Evolutionary conservation across 148 eudicot species (phyloP).

Genomic region (Amaranthus cruentus): DNA sequence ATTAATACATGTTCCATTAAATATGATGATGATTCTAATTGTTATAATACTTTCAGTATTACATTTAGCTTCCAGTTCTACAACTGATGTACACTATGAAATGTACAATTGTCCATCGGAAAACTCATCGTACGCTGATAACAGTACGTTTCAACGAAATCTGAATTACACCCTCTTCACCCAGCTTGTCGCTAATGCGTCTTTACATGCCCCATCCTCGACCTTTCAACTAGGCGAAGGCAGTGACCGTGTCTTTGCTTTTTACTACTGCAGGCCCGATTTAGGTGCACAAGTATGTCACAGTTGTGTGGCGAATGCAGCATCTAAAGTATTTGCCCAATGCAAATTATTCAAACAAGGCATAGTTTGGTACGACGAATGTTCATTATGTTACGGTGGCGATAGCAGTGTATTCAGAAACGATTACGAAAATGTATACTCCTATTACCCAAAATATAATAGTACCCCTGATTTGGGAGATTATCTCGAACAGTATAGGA

Average conservation of each 20-base stretch:
- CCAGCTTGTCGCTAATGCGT: neutral
- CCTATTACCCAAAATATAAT: neutral
- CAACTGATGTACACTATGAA: neutral
- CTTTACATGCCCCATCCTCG: conserved; percentile 1
- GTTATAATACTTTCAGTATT: too few relatives aligned
- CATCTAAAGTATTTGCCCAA: neutral
- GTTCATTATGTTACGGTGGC: conserved; percentile 25
- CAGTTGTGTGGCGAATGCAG: conserved; percentile 18
- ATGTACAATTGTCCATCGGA: conserved; percentile 3
- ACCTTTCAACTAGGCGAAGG: neutral
- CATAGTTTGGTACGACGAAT: conserved; percentile 22
- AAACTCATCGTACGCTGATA: neutral
- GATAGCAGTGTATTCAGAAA: conserved; percentile 13
- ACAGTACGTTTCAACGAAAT: conserved; percentile 13
- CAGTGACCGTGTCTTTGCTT: conserved; percentile 16
- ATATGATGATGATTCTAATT: too few relatives aligned
- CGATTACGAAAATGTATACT: neutral
- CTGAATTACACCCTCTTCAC: conserved; percentile 17
- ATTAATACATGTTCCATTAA: too few relatives aligned
- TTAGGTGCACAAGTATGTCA: conserved; percentile 10
- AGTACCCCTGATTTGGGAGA: neutral
- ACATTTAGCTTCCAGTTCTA: neutral
- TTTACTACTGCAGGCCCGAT: conserved; percentile 29
- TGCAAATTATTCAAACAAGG: conserved; percentile 16
- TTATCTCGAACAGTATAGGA: conserved; percentile 12